phyloP scores from a whole-genome alignment of 805 yeast genomes.

The Nakazawaea molendinolei region DNA sequence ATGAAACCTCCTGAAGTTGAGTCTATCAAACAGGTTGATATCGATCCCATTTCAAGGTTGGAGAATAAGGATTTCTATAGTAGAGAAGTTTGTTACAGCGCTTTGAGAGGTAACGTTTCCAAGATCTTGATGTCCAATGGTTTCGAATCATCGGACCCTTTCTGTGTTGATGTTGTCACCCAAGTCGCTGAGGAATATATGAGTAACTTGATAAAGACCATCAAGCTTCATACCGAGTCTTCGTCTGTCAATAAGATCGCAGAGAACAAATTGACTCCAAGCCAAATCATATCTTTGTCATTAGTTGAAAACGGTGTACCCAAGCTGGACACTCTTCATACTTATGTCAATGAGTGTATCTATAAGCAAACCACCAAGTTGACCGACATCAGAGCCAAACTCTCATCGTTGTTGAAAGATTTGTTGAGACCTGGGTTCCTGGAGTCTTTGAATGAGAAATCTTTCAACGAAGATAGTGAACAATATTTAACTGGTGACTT shows the following conservation, averaged over 20 bases:
- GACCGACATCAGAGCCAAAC: conserved; percentile 56
- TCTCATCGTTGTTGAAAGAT: conserved; percentile 70
- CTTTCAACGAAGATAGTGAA: conserved; percentile 85
- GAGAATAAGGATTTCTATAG: conserved; percentile 58
- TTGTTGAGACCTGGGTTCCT: conserved; percentile 75
- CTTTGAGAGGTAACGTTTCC: conserved; percentile 63
- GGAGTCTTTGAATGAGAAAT: conserved; percentile 61
- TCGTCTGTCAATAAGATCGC: conserved; percentile 34
- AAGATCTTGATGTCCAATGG: conserved; percentile 89
- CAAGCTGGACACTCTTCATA: conserved; percentile 68
- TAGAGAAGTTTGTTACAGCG: conserved; percentile 55
- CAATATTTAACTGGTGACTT: conserved; percentile 94
- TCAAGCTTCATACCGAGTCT: conserved; percentile 68
- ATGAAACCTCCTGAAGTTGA: conserved; percentile 64
- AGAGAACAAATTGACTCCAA: conserved; percentile 15
- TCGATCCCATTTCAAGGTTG: conserved; percentile 78
- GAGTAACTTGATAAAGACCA: conserved; percentile 62
- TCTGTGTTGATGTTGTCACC: conserved; percentile 72
- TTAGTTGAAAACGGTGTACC: conserved; percentile 82
- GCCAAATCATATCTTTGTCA: conserved; percentile 52
- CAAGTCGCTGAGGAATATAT: conserved; percentile 80
- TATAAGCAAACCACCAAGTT: conserved; percentile 64
- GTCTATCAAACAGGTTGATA: conserved; percentile 51
- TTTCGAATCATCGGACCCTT: conserved; percentile 74
- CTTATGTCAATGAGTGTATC: conserved; percentile 68